Base-by-base conservation (phyloP, 495 filamentous ascomycete genomes). In the Massariosphaeria phaeospora region DNA sequence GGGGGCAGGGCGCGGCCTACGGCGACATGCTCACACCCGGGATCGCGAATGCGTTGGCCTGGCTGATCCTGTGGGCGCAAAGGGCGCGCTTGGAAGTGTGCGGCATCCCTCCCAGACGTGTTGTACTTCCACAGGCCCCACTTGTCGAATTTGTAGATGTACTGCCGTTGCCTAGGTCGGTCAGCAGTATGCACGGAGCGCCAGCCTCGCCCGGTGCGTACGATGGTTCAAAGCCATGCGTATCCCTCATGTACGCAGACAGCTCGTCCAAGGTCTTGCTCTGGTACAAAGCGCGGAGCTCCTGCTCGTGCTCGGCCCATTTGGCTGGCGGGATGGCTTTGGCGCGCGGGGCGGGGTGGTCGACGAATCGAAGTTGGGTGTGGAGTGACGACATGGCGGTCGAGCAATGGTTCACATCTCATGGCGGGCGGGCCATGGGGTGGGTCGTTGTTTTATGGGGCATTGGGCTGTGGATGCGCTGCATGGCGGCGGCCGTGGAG, bases 51-150 rank as follows among this genome's bases (percentile, higher is more conserved):
- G 48, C 12, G 7, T 1, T 11, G 35, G 13, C 11, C 11, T 2
- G 23, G n/a, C 5, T 4, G n/a, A 42, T 11, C 7, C 9, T 11
- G 13, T 21, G 9, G n/a, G 8, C 2, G 48, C 5, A 18, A 40
- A n/a, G n/a, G n/a, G n/a, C n/a, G n/a, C n/a, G n/a, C n/a, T n/a
- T n/a, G n/a, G n/a, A n/a, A n/a, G n/a, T n/a, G n/a, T n/a, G n/a
- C n/a, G 9, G 18, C 20, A 10, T 35, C 39, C 36, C 50, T 33
- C 8, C 50, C 50, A 2, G 9, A 9, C 2, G 50, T 53, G 15
- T 45, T 53, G 50, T 53, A 53, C 27, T 53, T 53, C 34, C 35
- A 35, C n/a, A 42, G 8, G 3, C 25, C 21, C 50, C 50, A 53
- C 17, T 44, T 33, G 4, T 36, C 50, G 15, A 53, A 26, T 25